Conservation (phyloP, 108 stramenopile genomes). For the Nitzschia sp. region DNA sequence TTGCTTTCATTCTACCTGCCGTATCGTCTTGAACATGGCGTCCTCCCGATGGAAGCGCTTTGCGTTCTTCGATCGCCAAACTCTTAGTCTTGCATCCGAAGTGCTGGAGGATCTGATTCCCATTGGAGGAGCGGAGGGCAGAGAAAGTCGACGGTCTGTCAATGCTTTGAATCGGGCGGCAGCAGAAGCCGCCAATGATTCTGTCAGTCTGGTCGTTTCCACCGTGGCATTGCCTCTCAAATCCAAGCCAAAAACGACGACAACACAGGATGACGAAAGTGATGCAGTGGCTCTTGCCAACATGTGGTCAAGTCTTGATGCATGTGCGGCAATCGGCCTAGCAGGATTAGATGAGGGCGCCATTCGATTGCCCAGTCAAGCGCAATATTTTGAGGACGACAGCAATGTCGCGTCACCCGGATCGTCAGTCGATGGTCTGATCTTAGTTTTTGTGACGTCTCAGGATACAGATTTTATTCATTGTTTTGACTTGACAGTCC, state of each 20-base stretch:
- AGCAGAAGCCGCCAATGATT: conserved; percentile 14
- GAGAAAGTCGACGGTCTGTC: conserved; percentile 24
- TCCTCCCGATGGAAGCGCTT: conserved; percentile 89
- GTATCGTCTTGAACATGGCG: conserved; percentile 45
- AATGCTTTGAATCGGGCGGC: conserved; percentile 9
- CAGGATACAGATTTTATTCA: conserved; percentile 65
- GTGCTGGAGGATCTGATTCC: conserved; percentile 76
- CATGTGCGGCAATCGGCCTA: conserved; percentile 21
- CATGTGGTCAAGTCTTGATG: conserved; percentile 47
- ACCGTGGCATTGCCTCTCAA: conserved; percentile 51
- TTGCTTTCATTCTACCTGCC: neutral
- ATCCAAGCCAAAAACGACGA: conserved; percentile 12
- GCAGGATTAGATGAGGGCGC: conserved; percentile 8
- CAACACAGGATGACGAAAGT: neutral
- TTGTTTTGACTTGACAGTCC: conserved; percentile 76
- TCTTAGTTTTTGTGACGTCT: conserved; percentile 75
- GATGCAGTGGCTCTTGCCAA: conserved; percentile 21
- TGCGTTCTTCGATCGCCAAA: conserved; percentile 86
- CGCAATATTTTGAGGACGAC: conserved; percentile 36
- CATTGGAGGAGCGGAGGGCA: conserved; percentile 14
- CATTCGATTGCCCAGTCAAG: conserved; percentile 39
- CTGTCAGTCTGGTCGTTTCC: conserved; percentile 48
- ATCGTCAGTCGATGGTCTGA: conserved; percentile 54
- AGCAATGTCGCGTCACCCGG: conserved; percentile 23
- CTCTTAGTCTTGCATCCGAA: conserved; percentile 66